Evolutionary conservation across 306 rosid genomes (phyloP).

Genomic region (Gleditsia sinensis): DNA sequence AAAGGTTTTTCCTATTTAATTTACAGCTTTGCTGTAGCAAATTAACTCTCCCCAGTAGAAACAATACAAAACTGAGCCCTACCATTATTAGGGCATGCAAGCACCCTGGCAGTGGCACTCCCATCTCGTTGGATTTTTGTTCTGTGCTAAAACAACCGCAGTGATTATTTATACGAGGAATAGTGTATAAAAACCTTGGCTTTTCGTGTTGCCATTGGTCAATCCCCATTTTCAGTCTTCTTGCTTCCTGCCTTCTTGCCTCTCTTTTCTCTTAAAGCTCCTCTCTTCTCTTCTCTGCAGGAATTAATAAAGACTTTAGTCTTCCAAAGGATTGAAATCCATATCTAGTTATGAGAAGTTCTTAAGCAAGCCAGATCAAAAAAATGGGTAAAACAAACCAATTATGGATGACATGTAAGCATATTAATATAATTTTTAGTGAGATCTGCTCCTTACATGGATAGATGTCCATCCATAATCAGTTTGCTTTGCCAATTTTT

Average conservation of each 20-base stretch:
- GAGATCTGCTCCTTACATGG: too few species aligned
- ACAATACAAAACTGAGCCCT: constrained; percentile 41
- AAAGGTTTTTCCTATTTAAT: neutral
- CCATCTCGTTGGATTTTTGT: neutral
- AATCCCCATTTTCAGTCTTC: constrained; percentile 18
- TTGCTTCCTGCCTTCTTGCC: constrained; percentile 35
- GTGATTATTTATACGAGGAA: neutral
- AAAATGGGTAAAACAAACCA: too few species aligned
- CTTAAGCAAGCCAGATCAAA: too few species aligned
- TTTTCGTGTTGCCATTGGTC: constrained; percentile 11
- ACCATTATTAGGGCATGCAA: constrained; percentile 16
- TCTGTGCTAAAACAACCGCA: constrained; percentile 7
- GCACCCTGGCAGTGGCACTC: neutral
- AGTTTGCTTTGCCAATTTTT: too few species aligned
- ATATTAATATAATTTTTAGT: too few species aligned
- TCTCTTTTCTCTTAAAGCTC: constrained; percentile 53
- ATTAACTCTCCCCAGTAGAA: neutral
- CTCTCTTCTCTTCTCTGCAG: constrained; percentile 87
- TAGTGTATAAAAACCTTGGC: neutral
- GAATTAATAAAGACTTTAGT: constrained; percentile 20
- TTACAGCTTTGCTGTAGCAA: constrained; percentile 18
- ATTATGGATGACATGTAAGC: too few species aligned
- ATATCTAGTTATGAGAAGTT: too few species aligned
- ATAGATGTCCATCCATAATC: too few species aligned
- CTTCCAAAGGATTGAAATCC: neutral